Conservation (phyloP, 2,329 filamentous ascomycete species). For the Penicillium aurantiogriseum region DNA sequence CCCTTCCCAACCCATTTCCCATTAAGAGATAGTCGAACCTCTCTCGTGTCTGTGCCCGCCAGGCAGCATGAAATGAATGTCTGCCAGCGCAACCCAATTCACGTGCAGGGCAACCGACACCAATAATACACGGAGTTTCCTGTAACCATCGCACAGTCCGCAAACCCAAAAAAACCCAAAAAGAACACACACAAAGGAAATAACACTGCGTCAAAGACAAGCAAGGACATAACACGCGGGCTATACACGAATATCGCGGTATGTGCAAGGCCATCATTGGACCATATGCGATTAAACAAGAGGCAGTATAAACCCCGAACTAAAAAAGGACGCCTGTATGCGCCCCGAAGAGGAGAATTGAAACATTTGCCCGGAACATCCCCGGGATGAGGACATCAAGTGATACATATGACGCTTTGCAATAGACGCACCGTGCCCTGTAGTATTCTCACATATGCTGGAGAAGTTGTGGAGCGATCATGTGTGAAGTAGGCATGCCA, state of each 20-base stretch:
- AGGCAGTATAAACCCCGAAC: slow-evolving; percentile 6
- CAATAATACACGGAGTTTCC: slow-evolving; percentile 19
- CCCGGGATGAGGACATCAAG: background rate
- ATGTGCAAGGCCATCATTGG: slow-evolving; percentile 3
- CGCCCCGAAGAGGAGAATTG: background rate
- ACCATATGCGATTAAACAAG: slow-evolving; percentile 9
- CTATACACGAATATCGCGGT: slow-evolving; percentile 3
- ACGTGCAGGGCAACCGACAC: slow-evolving; percentile 5
- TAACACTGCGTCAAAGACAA: background rate
- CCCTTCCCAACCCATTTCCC: background rate
- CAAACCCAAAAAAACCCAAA: background rate
- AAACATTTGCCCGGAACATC: background rate
- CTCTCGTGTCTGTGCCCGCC: slow-evolving; percentile 21
- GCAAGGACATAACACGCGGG: background rate
- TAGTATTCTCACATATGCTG: slow-evolving; percentile 39
- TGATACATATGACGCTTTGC: background rate
- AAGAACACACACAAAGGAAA: background rate
- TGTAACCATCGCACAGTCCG: background rate
- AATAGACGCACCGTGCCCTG: background rate
- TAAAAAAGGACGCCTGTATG: background rate
- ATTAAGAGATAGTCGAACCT: slow-evolving; percentile 5
- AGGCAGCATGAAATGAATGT: slow-evolving; percentile 15
- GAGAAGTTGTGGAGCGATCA: slow-evolving; percentile 45
- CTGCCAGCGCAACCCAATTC: slow-evolving; percentile 9
- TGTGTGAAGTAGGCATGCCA: slow-evolving; percentile 42